Evolutionary conservation across 768 basidiomycete species (phyloP).

Genomic region (Piloderma croceum): DNA sequence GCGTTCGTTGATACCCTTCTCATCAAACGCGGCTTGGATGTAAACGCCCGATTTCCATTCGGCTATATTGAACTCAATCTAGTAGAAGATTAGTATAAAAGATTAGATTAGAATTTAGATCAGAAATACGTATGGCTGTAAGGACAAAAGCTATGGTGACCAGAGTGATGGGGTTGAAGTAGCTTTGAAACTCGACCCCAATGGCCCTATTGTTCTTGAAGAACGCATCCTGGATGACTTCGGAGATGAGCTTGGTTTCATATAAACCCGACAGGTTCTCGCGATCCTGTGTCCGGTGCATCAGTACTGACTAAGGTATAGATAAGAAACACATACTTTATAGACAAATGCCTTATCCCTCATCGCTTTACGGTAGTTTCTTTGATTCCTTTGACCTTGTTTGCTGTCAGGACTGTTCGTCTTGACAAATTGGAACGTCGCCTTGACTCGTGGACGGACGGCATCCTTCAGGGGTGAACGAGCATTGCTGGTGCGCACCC

Average conservation of each 20-base stretch:
- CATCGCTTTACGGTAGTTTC: no score
- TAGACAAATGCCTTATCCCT: no score
- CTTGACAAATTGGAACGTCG: no score
- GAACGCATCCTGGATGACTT: conserved; percentile 15
- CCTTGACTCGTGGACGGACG: no score
- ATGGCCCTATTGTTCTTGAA: conserved; percentile 17
- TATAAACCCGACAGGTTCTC: conserved; percentile 11
- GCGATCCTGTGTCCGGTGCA: no score
- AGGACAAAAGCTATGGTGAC: conserved; percentile 11
- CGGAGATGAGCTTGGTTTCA: conserved; percentile 11
- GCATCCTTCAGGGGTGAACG: no score
- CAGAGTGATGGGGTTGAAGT: conserved; percentile 14
- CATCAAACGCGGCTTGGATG: not conserved
- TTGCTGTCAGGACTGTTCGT: no score
- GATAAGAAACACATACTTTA: no score
- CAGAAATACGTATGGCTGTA: not conserved
- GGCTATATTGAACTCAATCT: not conserved
- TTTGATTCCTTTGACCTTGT: no score
- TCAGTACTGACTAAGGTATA: no score
- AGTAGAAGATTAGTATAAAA: not conserved
- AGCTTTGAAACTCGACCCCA: conserved; percentile 10
- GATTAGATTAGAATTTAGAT: not conserved
- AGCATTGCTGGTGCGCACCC: no score
- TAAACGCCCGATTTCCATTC: not conserved
- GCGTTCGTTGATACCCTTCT: no score